Conservation (phyloP, 352 stramenopile genomes). For the Phytophthora agathidicida region DNA sequence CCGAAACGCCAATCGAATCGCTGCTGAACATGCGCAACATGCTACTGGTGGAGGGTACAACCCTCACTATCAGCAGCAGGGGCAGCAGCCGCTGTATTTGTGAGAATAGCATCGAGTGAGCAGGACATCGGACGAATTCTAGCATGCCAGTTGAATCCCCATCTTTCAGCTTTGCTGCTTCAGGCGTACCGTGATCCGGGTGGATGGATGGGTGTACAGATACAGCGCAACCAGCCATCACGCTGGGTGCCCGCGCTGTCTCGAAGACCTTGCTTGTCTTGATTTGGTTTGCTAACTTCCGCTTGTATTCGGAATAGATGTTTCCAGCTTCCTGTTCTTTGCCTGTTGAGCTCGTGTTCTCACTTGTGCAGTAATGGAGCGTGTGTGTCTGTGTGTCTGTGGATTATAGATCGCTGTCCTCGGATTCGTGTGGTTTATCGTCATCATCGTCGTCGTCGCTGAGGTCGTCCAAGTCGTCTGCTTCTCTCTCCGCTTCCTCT, state of each 20-base stretch:
- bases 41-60: slow-evolving; percentile 21
- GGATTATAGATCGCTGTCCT: slow-evolving; percentile 66
- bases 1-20: slow-evolving; percentile 36
- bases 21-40: slow-evolving; percentile 30
- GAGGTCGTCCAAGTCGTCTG: slow-evolving; percentile 48
- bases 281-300: slow-evolving; percentile 15
- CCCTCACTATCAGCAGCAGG: slow-evolving; percentile 28
- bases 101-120: slow-evolving; percentile 28
- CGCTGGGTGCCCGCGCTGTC: slow-evolving; percentile 10
- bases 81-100: slow-evolving; percentile 36
- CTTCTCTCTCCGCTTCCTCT: slow-evolving; percentile 24
- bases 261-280: slow-evolving; percentile 16
- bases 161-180: slow-evolving; percentile 6
- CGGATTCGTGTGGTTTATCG: slow-evolving; percentile 43
- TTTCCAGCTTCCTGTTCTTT: slow-evolving; percentile 26
- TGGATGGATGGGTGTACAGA: background rate
- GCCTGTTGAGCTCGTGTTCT: background rate
- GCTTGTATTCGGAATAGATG: slow-evolving; percentile 45
- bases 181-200: background rate
- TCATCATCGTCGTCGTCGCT: slow-evolving; percentile 42
- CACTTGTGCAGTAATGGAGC: background rate
- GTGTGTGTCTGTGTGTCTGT: background rate
- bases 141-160: slow-evolving; percentile 7
- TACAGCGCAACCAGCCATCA: slow-evolving; percentile 8
- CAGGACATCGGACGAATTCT: slow-evolving; percentile 13